Evolutionary conservation across 495 filamentous ascomycete genomes (phyloP).

Genomic region (Terfezia claveryi): DNA sequence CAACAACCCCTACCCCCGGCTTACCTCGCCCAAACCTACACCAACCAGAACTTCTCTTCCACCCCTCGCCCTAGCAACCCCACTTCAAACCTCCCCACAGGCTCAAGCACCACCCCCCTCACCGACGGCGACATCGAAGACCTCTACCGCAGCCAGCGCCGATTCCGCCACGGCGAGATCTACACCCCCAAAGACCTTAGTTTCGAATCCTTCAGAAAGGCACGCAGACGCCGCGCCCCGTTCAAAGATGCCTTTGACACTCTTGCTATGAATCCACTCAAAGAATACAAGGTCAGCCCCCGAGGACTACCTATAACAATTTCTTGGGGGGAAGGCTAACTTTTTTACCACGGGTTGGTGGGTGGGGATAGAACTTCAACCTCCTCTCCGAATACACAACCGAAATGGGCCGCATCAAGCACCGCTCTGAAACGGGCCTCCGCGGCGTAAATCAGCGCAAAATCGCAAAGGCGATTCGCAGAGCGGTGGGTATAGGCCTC

Average conservation of each 20-base stretch:
- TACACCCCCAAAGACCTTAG: slow-evolving; percentile 81
- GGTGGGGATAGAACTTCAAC: slow-evolving; percentile 54
- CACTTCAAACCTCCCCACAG: no score
- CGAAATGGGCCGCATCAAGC: slow-evolving; percentile 62
- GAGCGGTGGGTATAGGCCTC: slow-evolving; percentile 69
- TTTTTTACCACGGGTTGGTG: background rate
- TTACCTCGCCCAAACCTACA: no score
- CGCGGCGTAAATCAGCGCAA: slow-evolving; percentile 75
- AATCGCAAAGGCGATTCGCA: slow-evolving; percentile 74
- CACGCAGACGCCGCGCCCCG: slow-evolving; percentile 29
- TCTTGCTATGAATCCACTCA: slow-evolving; percentile 56
- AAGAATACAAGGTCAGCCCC: slow-evolving; percentile 54
- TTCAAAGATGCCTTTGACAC: slow-evolving; percentile 52
- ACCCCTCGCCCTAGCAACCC: no score
- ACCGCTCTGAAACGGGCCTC: slow-evolving; percentile 49
- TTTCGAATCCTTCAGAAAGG: slow-evolving; percentile 48
- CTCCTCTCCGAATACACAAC: slow-evolving; percentile 82
- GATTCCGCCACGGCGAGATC: slow-evolving; percentile 43
- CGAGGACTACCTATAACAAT: background rate
- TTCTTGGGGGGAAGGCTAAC: background rate
- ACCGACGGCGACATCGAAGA: background rate
- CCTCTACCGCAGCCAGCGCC: background rate
- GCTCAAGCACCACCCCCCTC: background rate
- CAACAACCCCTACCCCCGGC: no score
- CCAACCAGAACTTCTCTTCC: no score